phyloP scores from a whole-genome alignment of 768 basidiomycete genomes.

The Naganishia vaughanmartiniae region DNA sequence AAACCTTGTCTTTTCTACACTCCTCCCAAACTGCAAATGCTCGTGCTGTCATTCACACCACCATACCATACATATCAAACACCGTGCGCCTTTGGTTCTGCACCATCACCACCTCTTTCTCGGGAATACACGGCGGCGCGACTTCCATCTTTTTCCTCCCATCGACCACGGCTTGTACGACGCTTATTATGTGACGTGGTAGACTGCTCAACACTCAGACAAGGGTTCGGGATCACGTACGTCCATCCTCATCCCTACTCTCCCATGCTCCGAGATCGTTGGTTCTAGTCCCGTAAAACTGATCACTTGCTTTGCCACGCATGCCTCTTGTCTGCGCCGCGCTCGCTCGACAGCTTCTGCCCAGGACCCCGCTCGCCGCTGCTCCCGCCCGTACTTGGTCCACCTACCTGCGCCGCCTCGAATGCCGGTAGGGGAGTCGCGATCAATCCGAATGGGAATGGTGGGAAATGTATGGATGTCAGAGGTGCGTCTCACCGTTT shows the following conservation, averaged over 20 bases:
- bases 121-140: too few relatives aligned
- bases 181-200: background rate
- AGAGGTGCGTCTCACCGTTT: conserved; percentile 1
- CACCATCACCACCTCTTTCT: too few relatives aligned
- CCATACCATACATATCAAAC: too few relatives aligned
- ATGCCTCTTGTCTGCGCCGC: background rate
- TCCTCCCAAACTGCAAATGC: too few relatives aligned
- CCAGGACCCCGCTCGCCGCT: background rate
- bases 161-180: too few relatives aligned
- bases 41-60: too few relatives aligned
- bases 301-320: too few relatives aligned
- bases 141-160: too few relatives aligned
- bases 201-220: conserved; percentile 15
- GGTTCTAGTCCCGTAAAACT: too few relatives aligned
- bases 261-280: too few relatives aligned
- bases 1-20: too few relatives aligned
- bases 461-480: conserved; percentile 38
- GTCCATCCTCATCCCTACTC: background rate
- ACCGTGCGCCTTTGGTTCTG: too few relatives aligned
- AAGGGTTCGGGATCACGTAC: conserved; percentile 11
- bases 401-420: background rate
- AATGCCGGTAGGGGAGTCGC: conserved; percentile 6
- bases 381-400: background rate
- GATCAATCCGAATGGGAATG: conserved; percentile 38
- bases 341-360: background rate